Percentiles rank a stretch among this genome's conserved stretches.
These are phyloP conservation scores for Penicillium alfredii DNA, from an alignment of 495 filamentous ascomycete genomes.

Conservation along the genomic window DNA sequence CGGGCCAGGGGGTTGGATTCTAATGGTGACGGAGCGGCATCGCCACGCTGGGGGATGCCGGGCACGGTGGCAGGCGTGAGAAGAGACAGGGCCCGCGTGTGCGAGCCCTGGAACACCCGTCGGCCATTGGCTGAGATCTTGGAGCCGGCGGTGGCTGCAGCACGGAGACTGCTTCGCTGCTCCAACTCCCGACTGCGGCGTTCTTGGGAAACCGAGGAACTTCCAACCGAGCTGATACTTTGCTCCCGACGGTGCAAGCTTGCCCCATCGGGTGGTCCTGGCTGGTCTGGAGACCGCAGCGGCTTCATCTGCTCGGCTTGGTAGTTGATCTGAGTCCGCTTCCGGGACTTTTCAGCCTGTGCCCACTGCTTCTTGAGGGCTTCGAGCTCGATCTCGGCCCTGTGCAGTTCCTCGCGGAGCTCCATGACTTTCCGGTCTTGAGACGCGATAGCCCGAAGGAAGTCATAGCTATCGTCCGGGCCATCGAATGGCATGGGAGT, in stretches of 20 bases:
- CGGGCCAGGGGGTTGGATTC: constrained; percentile 34
- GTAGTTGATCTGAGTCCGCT: constrained; percentile 56
- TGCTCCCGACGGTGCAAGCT: constrained; percentile 24
- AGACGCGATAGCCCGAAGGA: constrained; percentile 82
- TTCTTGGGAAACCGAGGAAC: constrained; percentile 27
- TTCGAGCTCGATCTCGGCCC: constrained; percentile 71
- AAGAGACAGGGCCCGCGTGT: constrained; percentile 76
- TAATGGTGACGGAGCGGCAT: constrained; percentile 4
- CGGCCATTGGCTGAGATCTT: constrained; percentile 42
- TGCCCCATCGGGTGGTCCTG: constrained; percentile 15
- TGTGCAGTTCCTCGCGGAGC: constrained; percentile 76
- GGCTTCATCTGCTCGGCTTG: constrained; percentile 52
- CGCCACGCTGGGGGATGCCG: constrained; percentile 1
- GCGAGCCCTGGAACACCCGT: constrained; percentile 66
- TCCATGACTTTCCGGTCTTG: constrained; percentile 93
- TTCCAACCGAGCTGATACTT: constrained; percentile 28
- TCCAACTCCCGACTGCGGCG: constrained; percentile 45
- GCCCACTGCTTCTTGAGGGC: constrained; percentile 80
- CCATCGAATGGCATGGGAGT: constrained; percentile 42
- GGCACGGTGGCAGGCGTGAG: constrained; percentile 56
- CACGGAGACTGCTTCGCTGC: constrained; percentile 40
- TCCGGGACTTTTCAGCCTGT: constrained; percentile 68
- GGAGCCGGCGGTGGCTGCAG: constrained; percentile 24
- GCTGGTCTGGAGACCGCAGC: constrained; percentile 40
- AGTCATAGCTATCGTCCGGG: constrained; percentile 57